Evolutionary conservation across 2,329 filamentous ascomycete species (phyloP).

Genomic region (Lasiodiplodia theobromae): DNA sequence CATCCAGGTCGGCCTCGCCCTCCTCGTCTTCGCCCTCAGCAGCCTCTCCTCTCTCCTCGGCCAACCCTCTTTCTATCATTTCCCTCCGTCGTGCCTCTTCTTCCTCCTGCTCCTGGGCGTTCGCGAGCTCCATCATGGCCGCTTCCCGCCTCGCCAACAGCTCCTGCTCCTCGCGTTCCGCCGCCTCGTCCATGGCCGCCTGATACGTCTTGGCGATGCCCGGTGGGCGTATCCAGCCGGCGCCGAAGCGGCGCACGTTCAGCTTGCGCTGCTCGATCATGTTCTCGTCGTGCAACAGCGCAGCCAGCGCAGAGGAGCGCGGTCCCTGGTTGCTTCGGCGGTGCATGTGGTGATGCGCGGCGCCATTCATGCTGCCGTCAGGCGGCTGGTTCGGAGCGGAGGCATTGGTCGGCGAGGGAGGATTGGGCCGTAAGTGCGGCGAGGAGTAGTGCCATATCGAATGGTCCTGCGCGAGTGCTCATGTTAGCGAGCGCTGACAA

Average conservation of each 20-base stretch:
- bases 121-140: conserved; percentile 74
- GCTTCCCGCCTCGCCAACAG: conserved; percentile 75
- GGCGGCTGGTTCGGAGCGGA: conserved; percentile 34
- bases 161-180: conserved; percentile 86
- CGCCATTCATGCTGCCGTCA: conserved; percentile 33
- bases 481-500: conserved; percentile 23
- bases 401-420: conserved; percentile 38
- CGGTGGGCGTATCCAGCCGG: conserved; percentile 87
- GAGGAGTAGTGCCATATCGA: conserved; percentile 28
- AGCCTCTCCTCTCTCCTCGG: conserved; percentile 49
- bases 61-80: conserved; percentile 44
- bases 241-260: conserved; percentile 87
- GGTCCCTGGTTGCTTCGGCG: conserved; percentile 44
- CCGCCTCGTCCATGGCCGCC: conserved; percentile 86
- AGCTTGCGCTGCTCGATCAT: conserved; percentile 77
- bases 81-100: conserved; percentile 37
- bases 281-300: conserved; percentile 78
- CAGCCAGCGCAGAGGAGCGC: conserved; percentile 68
- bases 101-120: conserved; percentile 65
- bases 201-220: conserved; percentile 89
- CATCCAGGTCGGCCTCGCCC: conserved; percentile 49
- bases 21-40: conserved; percentile 49
- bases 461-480: conserved; percentile 6
- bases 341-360: conserved; percentile 34
- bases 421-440: conserved; percentile 18